Base-by-base conservation (phyloP, 164 flowering plant genomes). In the Aristolochia contorta region DNA sequence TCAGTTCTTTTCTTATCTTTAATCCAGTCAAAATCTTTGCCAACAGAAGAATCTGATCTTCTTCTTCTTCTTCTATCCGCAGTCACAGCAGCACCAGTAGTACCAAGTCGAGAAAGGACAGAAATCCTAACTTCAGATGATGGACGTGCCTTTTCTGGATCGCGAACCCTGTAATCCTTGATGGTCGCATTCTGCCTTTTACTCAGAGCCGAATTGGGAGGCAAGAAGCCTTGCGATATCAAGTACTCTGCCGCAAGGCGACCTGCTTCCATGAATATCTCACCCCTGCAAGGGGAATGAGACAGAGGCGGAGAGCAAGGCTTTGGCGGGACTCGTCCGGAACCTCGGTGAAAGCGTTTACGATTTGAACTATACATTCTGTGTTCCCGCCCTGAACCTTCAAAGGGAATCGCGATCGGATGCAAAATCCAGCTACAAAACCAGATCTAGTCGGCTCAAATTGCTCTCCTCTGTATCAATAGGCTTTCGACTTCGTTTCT, bases 221-320 rank as follows among this genome's bases (percentile, higher is more conserved):
- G 80, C 53, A 92, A 64, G 62, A 82, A 21, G 1, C 98, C 98
- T 69, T 82, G 78, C 46, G 86, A 82, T 70, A 84, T 86, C 78
- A 93, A 77, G 72, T 89, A 93, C 54, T 89, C 96, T 4, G 93
- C 82, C 1, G 98, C 98, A 54, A 93, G 84, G 21, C 84, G 71
- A 54, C 98, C 98, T 1, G 98, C 98, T 72, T 93, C 97, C 81
- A 87, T 73, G 27, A 89, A 80, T 58, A 87, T 59, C 50, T 93
- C 94, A 54, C 75, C 78, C 33, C 19, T 47, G 23, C 22, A 43
- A n/a, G 54, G 67, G 13, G 60, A 60, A 37, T 37, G 43, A 37
- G 43, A 37, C 3, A 24, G 53, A 18, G 73, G 70, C 6, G 67
- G 66, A 3, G 67, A 63, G 52, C 32, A 64, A 54, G 71, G 73